Evolutionary conservation across 2,329 filamentous ascomycete species (phyloP).

Genomic region (Beauveria sp.): DNA sequence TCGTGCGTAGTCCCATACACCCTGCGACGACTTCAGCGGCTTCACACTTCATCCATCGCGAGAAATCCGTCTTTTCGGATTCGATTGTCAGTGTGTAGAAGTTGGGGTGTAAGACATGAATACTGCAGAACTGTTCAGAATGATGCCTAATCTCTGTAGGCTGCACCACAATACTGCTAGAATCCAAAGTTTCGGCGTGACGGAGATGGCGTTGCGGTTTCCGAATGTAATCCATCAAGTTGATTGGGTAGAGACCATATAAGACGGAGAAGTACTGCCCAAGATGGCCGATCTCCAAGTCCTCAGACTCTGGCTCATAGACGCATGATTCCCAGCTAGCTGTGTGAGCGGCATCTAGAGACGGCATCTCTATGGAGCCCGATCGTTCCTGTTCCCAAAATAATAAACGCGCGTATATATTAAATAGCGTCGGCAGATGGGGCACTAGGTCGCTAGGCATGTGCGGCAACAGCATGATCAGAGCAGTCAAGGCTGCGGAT

Average conservation of each 20-base stretch:
- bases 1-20: constrained; percentile 60
- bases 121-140: constrained; percentile 65
- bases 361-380: constrained; percentile 27
- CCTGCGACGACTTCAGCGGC: constrained; percentile 73
- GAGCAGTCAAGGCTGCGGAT: constrained; percentile 63
- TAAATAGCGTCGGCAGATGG: constrained; percentile 66
- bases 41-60: constrained; percentile 73
- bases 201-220: constrained; percentile 74
- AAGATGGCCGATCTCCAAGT: constrained; percentile 57
- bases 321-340: constrained; percentile 55
- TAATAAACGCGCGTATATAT: constrained; percentile 70
- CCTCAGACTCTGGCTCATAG: constrained; percentile 55
- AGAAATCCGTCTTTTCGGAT: constrained; percentile 68
- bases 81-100: constrained; percentile 75
- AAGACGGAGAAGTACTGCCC: constrained; percentile 73
- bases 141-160: constrained; percentile 68
- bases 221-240: constrained; percentile 79
- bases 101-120: constrained; percentile 74
- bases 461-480: constrained; percentile 78
- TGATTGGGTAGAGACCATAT: constrained; percentile 77
- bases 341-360: constrained; percentile 30
- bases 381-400: constrained; percentile 63
- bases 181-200: constrained; percentile 60
- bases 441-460: constrained; percentile 65
- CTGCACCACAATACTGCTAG: constrained; percentile 70